A percentile compares a stretch with the other conserved stretches of the same genome.
Conservation (phyloP, 1,284 basidiomycete species). For the Ceratobasidium sp. region DNA sequence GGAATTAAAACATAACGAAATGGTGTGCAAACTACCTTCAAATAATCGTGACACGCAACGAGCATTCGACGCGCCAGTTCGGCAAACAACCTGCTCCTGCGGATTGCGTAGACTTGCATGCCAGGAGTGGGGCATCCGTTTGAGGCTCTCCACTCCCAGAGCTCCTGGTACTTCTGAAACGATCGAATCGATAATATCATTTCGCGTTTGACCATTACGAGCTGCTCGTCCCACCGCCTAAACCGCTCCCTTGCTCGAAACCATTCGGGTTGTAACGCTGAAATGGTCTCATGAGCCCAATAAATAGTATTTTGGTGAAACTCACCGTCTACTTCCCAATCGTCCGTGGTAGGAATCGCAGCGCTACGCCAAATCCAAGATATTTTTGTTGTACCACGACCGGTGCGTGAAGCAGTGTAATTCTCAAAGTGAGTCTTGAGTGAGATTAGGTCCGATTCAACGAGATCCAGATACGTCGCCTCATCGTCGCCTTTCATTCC, state of each 20-base stretch:
- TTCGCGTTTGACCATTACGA: neutral
- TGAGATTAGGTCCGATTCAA: neutral
- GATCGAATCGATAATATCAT: no score
- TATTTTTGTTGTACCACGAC: no score
- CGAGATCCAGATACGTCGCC: neutral
- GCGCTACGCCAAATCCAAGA: no score
- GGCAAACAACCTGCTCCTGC: neutral
- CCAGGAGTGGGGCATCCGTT: neutral
- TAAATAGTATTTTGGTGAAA: neutral
- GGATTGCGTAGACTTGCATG: neutral
- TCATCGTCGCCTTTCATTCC: neutral
- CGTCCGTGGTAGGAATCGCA: neutral
- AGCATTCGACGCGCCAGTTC: no score
- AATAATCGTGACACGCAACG: no score
- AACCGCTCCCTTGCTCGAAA: slow-evolving; percentile 15
- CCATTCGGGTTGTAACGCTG: slow-evolving; percentile 27
- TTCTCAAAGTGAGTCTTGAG: neutral
- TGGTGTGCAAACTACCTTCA: neutral
- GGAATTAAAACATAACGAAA: neutral
- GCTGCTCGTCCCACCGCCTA: slow-evolving; percentile 22
- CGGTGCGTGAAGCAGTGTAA: neutral
- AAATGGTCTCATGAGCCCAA: neutral
- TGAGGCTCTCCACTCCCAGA: slow-evolving; percentile 14
- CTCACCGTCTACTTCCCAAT: slow-evolving; percentile 10
- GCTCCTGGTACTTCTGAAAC: neutral